These are phyloP conservation scores for Crithidia sp. DNA, from an alignment of 208 protist genomes.

Conservation along the genomic window DNA sequence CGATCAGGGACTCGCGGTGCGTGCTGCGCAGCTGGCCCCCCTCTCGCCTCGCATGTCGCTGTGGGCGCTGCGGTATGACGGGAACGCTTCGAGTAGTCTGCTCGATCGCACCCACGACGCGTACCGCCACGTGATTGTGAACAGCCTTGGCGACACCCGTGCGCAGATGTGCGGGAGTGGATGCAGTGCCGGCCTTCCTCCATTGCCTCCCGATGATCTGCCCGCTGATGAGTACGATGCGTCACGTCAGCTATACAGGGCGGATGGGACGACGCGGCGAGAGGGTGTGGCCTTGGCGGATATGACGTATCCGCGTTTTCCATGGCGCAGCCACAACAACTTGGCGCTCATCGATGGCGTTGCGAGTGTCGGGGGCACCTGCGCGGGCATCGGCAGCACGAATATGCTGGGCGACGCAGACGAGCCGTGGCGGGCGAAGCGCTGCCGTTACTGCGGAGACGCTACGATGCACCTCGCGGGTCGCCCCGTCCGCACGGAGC, in stretches of 20 bases:
- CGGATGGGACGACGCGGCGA: slow-evolving; percentile 2
- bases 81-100: slow-evolving; percentile 35
- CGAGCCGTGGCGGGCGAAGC: slow-evolving; percentile 1
- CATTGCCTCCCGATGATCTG: background rate
- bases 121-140: slow-evolving; percentile 52
- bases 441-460: slow-evolving; percentile 69
- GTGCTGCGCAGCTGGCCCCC: slow-evolving; percentile 49
- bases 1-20: slow-evolving; percentile 54
- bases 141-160: slow-evolving; percentile 48
- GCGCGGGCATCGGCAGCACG: slow-evolving; percentile 68
- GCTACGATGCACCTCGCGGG: slow-evolving; percentile 57
- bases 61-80: slow-evolving; percentile 61
- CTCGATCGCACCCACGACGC: slow-evolving; percentile 58
- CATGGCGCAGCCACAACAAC: slow-evolving; percentile 70
- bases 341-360: slow-evolving; percentile 81
- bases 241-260: slow-evolving; percentile 24
- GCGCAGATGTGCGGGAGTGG: background rate
- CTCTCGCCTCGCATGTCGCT: slow-evolving; percentile 57
- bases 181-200: background rate
- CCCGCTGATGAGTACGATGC: slow-evolving; percentile 30
- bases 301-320: slow-evolving; percentile 52
- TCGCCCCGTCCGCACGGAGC: slow-evolving; percentile 34
- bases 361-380: slow-evolving; percentile 76
- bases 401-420: slow-evolving; percentile 18
- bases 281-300: slow-evolving; percentile 33